These are phyloP conservation scores for Fusarium sp. DNA, from an alignment of 2,329 filamentous ascomycete genomes.

Conservation along the genomic window DNA sequence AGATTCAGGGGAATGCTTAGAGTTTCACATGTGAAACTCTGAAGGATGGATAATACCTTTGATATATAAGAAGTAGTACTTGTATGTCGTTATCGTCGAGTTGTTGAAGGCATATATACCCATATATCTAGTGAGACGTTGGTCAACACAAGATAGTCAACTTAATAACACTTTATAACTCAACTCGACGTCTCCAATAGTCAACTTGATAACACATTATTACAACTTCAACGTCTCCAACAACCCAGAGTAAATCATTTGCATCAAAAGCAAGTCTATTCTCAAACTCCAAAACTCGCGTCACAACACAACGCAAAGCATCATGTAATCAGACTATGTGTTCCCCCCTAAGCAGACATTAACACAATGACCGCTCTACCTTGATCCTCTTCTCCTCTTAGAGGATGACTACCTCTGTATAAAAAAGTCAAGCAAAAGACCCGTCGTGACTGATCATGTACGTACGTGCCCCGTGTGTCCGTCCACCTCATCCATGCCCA, in stretches of 20 bases:
- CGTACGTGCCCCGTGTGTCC: slow-evolving; percentile 8
- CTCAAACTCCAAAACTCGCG: not conserved
- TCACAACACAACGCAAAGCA: not conserved
- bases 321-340: not conserved
- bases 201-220: not conserved
- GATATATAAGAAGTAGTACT: not conserved
- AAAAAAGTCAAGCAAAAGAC: slow-evolving; percentile 19
- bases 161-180: not conserved
- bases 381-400: not conserved
- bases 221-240: not conserved
- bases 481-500: slow-evolving; percentile 18
- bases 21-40: not conserved
- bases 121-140: not conserved
- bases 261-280: slow-evolving; percentile 3
- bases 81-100: not conserved
- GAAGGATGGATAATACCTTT: not conserved
- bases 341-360: not conserved
- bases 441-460: slow-evolving; percentile 26
- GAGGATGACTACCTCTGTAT: not conserved
- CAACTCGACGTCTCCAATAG: not conserved
- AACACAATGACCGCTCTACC: not conserved
- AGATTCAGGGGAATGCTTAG: slow-evolving; percentile 31
- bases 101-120: not conserved
- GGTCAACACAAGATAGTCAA: not conserved
- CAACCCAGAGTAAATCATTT: not conserved